Percentiles rank a stretch among this genome's conserved stretches.
Evolutionary conservation across 495 filamentous ascomycete species (phyloP).

Genomic region (Lasiosphaeris hirsuta): DNA sequence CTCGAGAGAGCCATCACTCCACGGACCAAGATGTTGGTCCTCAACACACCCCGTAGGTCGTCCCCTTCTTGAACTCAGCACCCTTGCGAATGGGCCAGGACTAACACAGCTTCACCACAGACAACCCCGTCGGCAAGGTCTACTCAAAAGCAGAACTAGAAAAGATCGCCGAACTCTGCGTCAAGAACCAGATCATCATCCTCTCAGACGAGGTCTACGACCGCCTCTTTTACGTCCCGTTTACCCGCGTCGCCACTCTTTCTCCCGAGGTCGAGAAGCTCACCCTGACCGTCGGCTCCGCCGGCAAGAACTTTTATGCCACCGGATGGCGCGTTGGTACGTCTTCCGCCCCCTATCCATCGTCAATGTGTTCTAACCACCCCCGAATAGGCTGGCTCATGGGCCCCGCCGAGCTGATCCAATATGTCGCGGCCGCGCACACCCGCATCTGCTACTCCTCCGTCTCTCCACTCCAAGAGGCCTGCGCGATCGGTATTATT

Average conservation of each 20-base stretch:
- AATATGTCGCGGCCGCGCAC: slow-evolving; percentile 88
- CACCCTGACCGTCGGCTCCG: slow-evolving; percentile 90
- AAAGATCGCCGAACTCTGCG: slow-evolving; percentile 81
- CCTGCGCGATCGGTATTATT: slow-evolving; percentile 70
- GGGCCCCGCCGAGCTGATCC: slow-evolving; percentile 82
- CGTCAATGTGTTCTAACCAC: not conserved
- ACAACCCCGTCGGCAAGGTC: slow-evolving; percentile 97
- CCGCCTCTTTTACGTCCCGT: slow-evolving; percentile 89
- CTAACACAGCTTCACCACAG: slow-evolving; percentile 33
- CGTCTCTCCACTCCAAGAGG: slow-evolving; percentile 91
- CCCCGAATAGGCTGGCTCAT: slow-evolving; percentile 67
- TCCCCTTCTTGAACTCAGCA: slow-evolving; percentile 39
- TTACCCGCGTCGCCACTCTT: slow-evolving; percentile 85
- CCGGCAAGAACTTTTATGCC: slow-evolving; percentile 96
- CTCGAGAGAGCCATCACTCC: slow-evolving; percentile 81
- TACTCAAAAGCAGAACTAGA: slow-evolving; percentile 80
- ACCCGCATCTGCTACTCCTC: slow-evolving; percentile 95
- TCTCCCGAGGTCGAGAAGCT: slow-evolving; percentile 81
- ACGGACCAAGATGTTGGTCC: slow-evolving; percentile 91
- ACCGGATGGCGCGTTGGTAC: slow-evolving; percentile 91
- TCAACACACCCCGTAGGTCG: slow-evolving; percentile 59
- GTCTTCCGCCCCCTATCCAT: not conserved
- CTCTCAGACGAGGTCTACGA: slow-evolving; percentile 97
- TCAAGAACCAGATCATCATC: slow-evolving; percentile 92
- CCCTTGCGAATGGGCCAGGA: slow-evolving; percentile 28